A percentile compares a stretch with the other conserved stretches of the same genome.
These are phyloP conservation scores for Entomortierella chlamydospora DNA, from an alignment of 192 early-diverging fungal genomes.

Conservation along the genomic window DNA sequence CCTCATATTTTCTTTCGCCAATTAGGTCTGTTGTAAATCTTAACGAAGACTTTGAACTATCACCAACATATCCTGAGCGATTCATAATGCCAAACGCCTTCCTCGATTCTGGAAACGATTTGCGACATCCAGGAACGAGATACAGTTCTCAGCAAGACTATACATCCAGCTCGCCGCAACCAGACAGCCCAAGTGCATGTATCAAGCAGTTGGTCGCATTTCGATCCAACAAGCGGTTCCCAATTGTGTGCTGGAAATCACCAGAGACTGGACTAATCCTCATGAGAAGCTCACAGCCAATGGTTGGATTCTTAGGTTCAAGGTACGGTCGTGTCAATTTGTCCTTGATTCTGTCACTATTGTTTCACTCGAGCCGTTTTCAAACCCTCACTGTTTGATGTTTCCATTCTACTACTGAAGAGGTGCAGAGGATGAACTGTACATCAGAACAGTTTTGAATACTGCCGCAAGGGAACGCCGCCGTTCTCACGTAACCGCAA, in stretches of 20 bases:
- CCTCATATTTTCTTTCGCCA: too few species aligned
- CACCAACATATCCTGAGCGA: conserved; percentile 54
- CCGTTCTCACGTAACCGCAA: neutral
- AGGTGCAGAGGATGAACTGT: conserved; percentile 54
- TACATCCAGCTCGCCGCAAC: neutral
- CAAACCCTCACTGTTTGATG: neutral
- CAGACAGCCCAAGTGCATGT: conserved; percentile 5
- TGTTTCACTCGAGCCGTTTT: conserved; percentile 19
- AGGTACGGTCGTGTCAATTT: conserved; percentile 7
- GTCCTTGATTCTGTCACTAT: neutral
- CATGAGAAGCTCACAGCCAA: conserved; percentile 58
- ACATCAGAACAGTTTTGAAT: conserved; percentile 48
- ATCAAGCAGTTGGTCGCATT: conserved; percentile 42
- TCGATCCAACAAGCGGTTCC: conserved; percentile 52
- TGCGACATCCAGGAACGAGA: too few species aligned
- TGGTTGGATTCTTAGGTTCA: conserved; percentile 55
- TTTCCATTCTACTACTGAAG: conserved; percentile 5
- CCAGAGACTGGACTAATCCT: conserved; percentile 41
- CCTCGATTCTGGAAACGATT: neutral
- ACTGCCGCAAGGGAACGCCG: conserved; percentile 36
- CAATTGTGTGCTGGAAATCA: conserved; percentile 55
- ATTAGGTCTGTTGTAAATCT: conserved; percentile 50
- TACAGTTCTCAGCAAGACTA: neutral
- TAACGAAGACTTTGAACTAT: conserved; percentile 48
- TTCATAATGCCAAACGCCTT: conserved; percentile 52